A percentile compares a stretch with the other conserved stretches of the same genome.
Evolutionary conservation across 805 yeast genomes (phyloP).

Genomic region (Monosporozyma aquatica): DNA sequence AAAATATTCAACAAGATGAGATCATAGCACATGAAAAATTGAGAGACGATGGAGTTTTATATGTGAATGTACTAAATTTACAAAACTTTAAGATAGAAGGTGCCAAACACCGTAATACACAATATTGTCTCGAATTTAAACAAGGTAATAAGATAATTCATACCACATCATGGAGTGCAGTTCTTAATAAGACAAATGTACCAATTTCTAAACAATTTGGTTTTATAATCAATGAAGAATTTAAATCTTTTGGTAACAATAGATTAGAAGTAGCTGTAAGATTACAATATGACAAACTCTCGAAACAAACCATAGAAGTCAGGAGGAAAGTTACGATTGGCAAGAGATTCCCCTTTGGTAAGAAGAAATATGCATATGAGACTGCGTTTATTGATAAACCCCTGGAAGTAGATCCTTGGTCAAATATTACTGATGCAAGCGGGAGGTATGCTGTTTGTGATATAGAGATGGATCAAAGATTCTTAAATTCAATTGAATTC

Average conservation of each 20-base stretch:
- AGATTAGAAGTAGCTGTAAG: conserved; percentile 68
- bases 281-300: conserved; percentile 41
- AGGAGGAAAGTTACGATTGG: conserved; percentile 45
- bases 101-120: conserved; percentile 36
- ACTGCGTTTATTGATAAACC: conserved; percentile 43
- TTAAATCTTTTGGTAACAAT: conserved; percentile 19
- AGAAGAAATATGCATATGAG: conserved; percentile 31
- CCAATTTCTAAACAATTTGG: conserved; percentile 67
- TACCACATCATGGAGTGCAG: conserved; percentile 9
- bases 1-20: neutral
- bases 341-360: conserved; percentile 24
- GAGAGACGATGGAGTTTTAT: conserved; percentile 1
- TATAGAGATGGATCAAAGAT: conserved; percentile 32
- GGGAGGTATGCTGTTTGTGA: conserved; percentile 83
- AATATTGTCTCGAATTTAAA: conserved; percentile 44
- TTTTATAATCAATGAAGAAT: conserved; percentile 26
- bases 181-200: conserved; percentile 17
- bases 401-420: conserved; percentile 48
- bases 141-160: conserved; percentile 34
- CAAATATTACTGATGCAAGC: conserved; percentile 56
- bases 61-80: conserved; percentile 13
- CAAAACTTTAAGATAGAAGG: conserved; percentile 41
- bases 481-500: conserved; percentile 12
- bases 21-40: neutral
- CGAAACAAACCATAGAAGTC: conserved; percentile 48